Base-by-base conservation (phyloP, 2,329 filamentous ascomycete genomes). In the Calonectria pseudoturangicola region DNA sequence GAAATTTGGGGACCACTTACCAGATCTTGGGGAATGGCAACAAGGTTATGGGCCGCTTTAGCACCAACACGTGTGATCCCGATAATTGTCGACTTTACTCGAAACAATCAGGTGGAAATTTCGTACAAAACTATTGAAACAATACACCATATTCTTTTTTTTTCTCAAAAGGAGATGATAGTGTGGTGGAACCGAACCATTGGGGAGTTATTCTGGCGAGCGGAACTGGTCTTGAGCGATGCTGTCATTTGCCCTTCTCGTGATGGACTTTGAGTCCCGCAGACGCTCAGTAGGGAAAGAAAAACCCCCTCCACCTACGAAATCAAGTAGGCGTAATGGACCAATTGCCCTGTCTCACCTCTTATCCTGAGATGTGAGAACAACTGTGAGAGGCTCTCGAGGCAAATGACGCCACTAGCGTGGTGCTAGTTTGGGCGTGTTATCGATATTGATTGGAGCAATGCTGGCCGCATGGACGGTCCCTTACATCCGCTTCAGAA, bases 1-100 rank as follows among this genome's bases (percentile, higher is more conserved):
- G 76, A 79, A 74, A 75, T 79, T 71, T 73, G 73, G 77, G 74
- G 73, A 56, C 73, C 75, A 79, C 71, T 54, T 60, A 60, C 51
- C 72, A 76, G 58, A 77, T 67, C 65, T 77, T 78, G 76, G 77
- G 72, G 75, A 75, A 73, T 70, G 41, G 66, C 16, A 39, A 21
- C 18, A 67, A 58, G 63, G 56, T 47, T 30, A 16, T 18, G 65
- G 67, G 65, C 48, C 45, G 73, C 45, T 27, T 68, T 70, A 58
- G 50, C 43, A 43, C 16, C 21, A 33, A 56, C 51, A 56, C 51
- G 51, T 56, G 51, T 4, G 51, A n/a, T 56, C n/a, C 30, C n/a
- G n/a, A 58, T 3, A 58, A 15, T 39, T 21, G 13, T 16, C n/a
- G 54, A 60, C 21, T 41, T 33, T 47, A 72, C 39, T 68, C 36